These are phyloP conservation scores for Phoma sp. DNA, from an alignment of 2,329 filamentous ascomycete species.

Conservation along the genomic window DNA sequence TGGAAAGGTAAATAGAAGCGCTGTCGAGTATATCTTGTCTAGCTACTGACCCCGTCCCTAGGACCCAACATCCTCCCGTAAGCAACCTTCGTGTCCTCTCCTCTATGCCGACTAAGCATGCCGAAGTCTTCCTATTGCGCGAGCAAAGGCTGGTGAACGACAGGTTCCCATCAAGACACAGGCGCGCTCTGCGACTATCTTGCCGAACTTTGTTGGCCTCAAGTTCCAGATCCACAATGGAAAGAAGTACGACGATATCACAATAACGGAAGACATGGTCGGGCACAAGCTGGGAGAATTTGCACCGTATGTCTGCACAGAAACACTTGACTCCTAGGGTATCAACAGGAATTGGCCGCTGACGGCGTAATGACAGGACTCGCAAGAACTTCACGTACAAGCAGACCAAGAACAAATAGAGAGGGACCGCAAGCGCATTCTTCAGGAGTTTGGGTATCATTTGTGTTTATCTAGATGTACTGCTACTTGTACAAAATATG, in stretches of 20 bases:
- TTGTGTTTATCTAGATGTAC: constrained; percentile 40
- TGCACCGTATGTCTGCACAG: constrained; percentile 67
- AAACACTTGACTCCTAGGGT: no score
- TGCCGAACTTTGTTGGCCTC: constrained; percentile 89
- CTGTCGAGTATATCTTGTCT: neutral
- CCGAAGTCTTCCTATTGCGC: constrained; percentile 66
- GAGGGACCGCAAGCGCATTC: constrained; percentile 28
- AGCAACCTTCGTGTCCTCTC: constrained; percentile 40
- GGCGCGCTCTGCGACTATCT: constrained; percentile 84
- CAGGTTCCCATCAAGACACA: constrained; percentile 81
- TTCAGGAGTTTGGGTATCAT: constrained; percentile 47
- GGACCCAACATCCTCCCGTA: constrained; percentile 75
- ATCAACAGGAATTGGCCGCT: neutral
- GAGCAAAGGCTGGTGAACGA: constrained; percentile 65
- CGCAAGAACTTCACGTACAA: constrained; percentile 72
- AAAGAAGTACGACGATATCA: constrained; percentile 81
- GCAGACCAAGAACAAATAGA: constrained; percentile 72
- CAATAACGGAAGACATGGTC: constrained; percentile 94
- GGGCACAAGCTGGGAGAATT: constrained; percentile 95
- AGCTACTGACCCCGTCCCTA: constrained; percentile 38
- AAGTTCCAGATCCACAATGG: constrained; percentile 92
- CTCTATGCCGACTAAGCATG: constrained; percentile 29
- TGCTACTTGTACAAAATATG: constrained; percentile 42
- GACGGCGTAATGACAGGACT: constrained; percentile 56
- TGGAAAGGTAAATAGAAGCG: constrained; percentile 75